Base-by-base conservation (phyloP, 352 stramenopile species). In the Globisporangium acanthophoron region DNA sequence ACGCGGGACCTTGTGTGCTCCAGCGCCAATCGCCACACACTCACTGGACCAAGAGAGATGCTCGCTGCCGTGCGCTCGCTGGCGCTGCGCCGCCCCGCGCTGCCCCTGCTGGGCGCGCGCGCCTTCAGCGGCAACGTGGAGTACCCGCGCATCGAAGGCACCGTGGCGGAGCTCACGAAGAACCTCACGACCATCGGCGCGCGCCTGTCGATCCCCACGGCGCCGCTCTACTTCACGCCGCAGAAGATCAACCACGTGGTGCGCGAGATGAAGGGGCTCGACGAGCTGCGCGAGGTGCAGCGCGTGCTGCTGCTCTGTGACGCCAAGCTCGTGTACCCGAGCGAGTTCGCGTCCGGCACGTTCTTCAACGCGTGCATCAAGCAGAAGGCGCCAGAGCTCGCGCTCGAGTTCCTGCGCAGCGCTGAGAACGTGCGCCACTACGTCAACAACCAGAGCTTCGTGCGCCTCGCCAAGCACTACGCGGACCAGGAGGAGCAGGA, bases 171-270 rank as follows among this genome's bases (percentile, higher is more conserved):
- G 51, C 62, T 92, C 63, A 88, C 79, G 54, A 85, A 83, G 62
- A 69, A 68, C 61, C 68, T 92, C 53, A 88, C 69, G 46, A 74
- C 70, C 39, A 92, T 92, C 60, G 81, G 81, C 64, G 77, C 72
- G 58, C 81, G 81, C 0, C 69, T 92, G 58, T 92, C 81, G 51
- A 92, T 92, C 62, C 66, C 84, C 5, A 91, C 84, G 54, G 82
- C 80, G 18, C 72, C 84, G 55, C 71, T 88, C 21, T 91, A 94
- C 70, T 75, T 94, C 54, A 90, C 84, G 67, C 70, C 74, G 58
- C 71, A 75, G n/a, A 94, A 94, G 75, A 70, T 94, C 62, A 78
- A 94, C 65, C 79, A 86, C 59, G 72, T 94, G 24, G 81, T 92
- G 62, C 84, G 84, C 60, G 80, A 87, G 62, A 88, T 90, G 72